Evolutionary conservation across 2,329 filamentous ascomycete species (phyloP).

Genomic region (Alternaria sp.): DNA sequence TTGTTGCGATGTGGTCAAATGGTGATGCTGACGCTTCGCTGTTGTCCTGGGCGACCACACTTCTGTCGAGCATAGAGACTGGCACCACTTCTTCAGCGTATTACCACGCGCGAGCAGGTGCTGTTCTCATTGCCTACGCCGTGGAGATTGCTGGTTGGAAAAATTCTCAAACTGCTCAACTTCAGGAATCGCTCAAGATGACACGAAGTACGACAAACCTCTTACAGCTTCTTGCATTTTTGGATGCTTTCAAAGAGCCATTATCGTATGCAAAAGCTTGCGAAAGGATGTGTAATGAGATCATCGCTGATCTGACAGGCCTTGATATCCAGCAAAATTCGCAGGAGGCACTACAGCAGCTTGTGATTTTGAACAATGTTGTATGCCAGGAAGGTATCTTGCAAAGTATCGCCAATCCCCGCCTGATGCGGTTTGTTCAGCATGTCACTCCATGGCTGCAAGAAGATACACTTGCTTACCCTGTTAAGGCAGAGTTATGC

Average conservation of each 20-base stretch:
- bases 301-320: conserved; percentile 67
- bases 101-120: conserved; percentile 54
- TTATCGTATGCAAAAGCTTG: conserved; percentile 59
- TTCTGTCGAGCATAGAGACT: conserved; percentile 35
- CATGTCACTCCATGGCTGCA: conserved; percentile 78
- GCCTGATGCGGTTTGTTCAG: conserved; percentile 82
- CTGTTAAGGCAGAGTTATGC: conserved; percentile 65
- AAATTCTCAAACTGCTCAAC: conserved; percentile 42
- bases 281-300: conserved; percentile 65
- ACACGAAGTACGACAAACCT: conserved; percentile 50
- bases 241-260: conserved; percentile 60
- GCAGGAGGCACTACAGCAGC: conserved; percentile 57
- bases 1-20: conserved; percentile 27
- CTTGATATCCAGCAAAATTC: conserved; percentile 57
- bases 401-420: conserved; percentile 65
- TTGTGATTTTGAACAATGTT: conserved; percentile 65
- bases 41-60: conserved; percentile 34
- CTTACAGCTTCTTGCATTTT: conserved; percentile 58
- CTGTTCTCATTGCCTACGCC: conserved; percentile 49
- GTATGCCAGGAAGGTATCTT: conserved; percentile 60
- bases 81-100: conserved; percentile 48
- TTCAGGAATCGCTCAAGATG: conserved; percentile 51
- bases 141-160: conserved; percentile 56
- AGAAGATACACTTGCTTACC: conserved; percentile 57
- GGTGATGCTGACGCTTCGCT: conserved; percentile 32